These are phyloP conservation scores for Hypoxylon sp. DNA, from an alignment of 2,329 filamentous ascomycete species.

Conservation along the genomic window DNA sequence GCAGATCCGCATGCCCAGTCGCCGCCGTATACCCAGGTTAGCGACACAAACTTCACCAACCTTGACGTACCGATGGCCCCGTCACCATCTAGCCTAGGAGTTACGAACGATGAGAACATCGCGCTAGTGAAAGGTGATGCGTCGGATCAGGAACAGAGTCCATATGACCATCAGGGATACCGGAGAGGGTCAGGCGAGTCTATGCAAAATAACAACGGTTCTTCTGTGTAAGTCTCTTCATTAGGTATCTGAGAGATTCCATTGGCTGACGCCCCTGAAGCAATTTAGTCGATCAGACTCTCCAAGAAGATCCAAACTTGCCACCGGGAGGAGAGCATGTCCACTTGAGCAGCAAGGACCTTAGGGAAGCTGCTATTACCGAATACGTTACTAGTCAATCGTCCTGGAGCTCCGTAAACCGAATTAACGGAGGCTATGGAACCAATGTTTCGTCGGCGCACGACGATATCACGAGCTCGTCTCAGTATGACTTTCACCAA, in stretches of 20 bases:
- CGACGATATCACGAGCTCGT: background rate
- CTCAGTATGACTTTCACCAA: background rate
- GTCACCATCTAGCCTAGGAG: background rate
- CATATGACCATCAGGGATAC: background rate
- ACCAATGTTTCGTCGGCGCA: background rate
- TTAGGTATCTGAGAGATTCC: background rate
- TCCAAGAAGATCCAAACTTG: background rate
- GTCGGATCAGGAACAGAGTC: background rate
- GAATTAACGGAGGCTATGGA: background rate
- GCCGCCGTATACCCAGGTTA: background rate
- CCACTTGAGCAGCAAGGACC: background rate
- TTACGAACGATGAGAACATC: background rate
- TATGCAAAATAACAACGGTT: slow-evolving; percentile 13
- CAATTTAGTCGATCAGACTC: background rate
- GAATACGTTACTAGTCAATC: background rate
- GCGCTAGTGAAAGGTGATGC: background rate
- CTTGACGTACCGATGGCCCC: background rate
- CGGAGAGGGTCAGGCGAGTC: slow-evolving; percentile 15
- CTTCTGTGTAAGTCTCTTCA: slow-evolving; percentile 22
- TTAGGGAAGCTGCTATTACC: background rate
- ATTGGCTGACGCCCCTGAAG: slow-evolving; percentile 23
- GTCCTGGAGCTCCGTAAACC: slow-evolving; percentile 11
- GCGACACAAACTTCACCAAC: background rate
- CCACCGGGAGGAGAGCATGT: background rate
- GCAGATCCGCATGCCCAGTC: background rate